Evolutionary conservation across 257 asterid genomes (phyloP).

Genomic region (Apocynum venetum): DNA sequence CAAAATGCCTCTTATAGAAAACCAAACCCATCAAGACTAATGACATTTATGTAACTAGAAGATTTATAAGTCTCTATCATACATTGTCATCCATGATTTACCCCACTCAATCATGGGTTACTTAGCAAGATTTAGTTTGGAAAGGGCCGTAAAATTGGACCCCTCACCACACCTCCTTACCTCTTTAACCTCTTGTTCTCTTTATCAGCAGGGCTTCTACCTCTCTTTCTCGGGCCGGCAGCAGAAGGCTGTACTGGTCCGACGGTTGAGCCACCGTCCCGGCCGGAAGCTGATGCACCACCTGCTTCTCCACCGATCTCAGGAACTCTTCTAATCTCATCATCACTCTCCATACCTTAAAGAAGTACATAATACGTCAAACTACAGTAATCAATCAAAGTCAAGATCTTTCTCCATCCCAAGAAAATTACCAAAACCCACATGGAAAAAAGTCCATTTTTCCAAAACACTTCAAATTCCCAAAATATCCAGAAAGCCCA

Average conservation of each 20-base stretch:
- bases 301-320: slow-evolving; percentile 77
- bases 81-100: neutral
- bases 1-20: slow-evolving; percentile 5
- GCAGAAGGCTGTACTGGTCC: slow-evolving; percentile 58
- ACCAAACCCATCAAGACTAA: neutral
- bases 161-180: slow-evolving; percentile 24
- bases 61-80: neutral
- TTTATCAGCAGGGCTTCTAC: slow-evolving; percentile 89
- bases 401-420: slow-evolving; percentile 2
- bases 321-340: slow-evolving; percentile 96
- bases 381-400: neutral
- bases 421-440: slow-evolving; percentile 4
- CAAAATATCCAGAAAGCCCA: neutral
- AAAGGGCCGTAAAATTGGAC: neutral
- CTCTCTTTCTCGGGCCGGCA: slow-evolving; percentile 69
- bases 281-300: slow-evolving; percentile 53
- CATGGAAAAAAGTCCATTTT: neutral
- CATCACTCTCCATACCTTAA: slow-evolving; percentile 95
- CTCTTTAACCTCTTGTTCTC: slow-evolving; percentile 94
- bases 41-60: neutral
- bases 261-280: slow-evolving; percentile 43
- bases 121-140: neutral
- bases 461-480: neutral
- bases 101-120: neutral
- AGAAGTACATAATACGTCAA: neutral